A percentile compares a stretch with the other conserved stretches of the same genome.
Evolutionary conservation across 2,329 filamentous ascomycete genomes (phyloP).

Genomic region (Drechslerella coelobrocha): DNA sequence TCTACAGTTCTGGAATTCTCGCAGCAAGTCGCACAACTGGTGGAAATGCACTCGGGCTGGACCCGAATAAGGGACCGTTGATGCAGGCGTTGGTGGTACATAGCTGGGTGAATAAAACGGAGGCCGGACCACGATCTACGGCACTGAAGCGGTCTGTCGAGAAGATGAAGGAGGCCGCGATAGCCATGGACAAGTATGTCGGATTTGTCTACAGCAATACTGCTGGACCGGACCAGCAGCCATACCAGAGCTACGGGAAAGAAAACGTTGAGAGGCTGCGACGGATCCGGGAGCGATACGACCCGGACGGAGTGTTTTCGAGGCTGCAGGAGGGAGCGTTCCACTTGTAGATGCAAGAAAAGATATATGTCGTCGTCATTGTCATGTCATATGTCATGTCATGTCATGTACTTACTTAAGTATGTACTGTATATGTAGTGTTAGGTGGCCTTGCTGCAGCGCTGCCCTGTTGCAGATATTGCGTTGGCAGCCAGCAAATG

Average conservation of each 20-base stretch:
- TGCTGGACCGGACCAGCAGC: constrained; percentile 59
- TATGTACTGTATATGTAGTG: not conserved
- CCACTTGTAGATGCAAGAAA: constrained; percentile 9
- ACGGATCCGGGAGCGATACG: constrained; percentile 52
- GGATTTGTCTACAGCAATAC: constrained; percentile 62
- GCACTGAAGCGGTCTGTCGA: constrained; percentile 20
- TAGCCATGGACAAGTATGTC: constrained; percentile 1
- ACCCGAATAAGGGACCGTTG: constrained; percentile 3
- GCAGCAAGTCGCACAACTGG: not conserved
- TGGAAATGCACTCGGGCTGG: constrained; percentile 31
- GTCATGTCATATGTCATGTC: not conserved
- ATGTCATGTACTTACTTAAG: not conserved
- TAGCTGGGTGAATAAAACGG: constrained; percentile 23
- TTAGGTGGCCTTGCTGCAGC: constrained; percentile 17
- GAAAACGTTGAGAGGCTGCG: constrained; percentile 57
- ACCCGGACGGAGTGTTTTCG: constrained; percentile 55
- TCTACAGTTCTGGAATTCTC: constrained; percentile 7
- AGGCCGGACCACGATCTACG: not conserved
- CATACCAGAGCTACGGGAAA: constrained; percentile 59
- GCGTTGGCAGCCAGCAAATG: constrained; percentile 23
- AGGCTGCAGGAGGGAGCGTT: constrained; percentile 56
- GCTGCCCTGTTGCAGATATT: constrained; percentile 34
- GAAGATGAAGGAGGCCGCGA: constrained; percentile 9
- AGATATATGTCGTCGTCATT: not conserved
- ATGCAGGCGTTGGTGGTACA: constrained; percentile 19